Evolutionary conservation across 208 protist genomes (phyloP).

Genomic region (Tritrichomonas foetus): DNA sequence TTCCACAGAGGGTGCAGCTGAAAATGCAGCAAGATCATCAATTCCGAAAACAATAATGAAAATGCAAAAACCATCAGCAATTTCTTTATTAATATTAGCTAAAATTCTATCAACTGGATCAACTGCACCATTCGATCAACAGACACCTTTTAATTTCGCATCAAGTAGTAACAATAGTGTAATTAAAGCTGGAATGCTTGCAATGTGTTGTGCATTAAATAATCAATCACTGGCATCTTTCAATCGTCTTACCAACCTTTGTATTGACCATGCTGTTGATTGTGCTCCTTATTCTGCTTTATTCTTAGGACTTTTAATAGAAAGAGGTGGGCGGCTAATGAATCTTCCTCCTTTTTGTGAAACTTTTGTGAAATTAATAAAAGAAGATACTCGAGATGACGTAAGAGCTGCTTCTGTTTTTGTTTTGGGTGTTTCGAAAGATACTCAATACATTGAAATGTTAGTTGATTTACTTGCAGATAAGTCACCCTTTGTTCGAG

Average conservation of each 20-base stretch:
- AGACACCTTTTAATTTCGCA: not conserved
- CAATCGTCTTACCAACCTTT: not conserved
- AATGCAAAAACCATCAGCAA: not conserved
- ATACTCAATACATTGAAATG: not conserved
- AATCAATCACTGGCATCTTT: not conserved
- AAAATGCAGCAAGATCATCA: not conserved
- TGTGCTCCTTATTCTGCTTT: constrained; percentile 10
- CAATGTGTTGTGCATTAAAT: not conserved
- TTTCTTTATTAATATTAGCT: not conserved
- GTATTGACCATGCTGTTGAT: not conserved
- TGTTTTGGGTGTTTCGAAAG: not conserved
- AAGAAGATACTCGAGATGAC: not conserved
- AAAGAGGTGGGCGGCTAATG: not conserved
- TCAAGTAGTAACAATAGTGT: not conserved
- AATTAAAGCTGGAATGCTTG: not conserved
- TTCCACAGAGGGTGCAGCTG: not conserved
- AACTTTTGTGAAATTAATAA: not conserved
- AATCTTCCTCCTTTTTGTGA: not conserved
- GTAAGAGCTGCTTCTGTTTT: not conserved
- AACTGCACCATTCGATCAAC: not conserved
- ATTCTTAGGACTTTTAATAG: not conserved
- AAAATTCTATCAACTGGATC: not conserved
- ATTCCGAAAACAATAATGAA: not conserved
- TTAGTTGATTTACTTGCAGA: not conserved
- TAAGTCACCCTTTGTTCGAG: not conserved